Percentiles rank a stretch among this genome's conserved stretches.
Evolutionary conservation across 306 rosid species (phyloP).

Genomic region (Cicer yamashitae): DNA sequence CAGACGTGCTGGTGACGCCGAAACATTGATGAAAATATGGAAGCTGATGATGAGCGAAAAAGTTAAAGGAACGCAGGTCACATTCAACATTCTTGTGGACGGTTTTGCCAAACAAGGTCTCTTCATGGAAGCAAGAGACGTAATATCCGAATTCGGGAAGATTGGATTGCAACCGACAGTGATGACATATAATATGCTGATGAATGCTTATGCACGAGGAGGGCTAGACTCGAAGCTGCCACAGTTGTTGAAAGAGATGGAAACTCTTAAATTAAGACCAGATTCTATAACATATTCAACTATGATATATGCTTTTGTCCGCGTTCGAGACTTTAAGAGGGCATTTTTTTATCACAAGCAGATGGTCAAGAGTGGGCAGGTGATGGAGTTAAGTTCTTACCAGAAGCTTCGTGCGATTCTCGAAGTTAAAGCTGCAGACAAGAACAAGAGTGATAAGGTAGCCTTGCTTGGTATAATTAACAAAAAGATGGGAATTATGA

Average conservation of each 20-base stretch:
- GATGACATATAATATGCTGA: slow-evolving; percentile 84
- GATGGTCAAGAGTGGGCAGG: slow-evolving; percentile 75
- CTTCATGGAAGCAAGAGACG: slow-evolving; percentile 79
- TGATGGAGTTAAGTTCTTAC: slow-evolving; percentile 69
- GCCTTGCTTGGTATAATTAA: slow-evolving; percentile 66
- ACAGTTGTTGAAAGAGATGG: slow-evolving; percentile 81
- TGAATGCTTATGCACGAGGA: slow-evolving; percentile 90
- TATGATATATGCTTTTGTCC: slow-evolving; percentile 77
- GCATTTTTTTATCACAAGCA: slow-evolving; percentile 82
- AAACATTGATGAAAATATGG: slow-evolving; percentile 82
- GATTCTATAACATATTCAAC: slow-evolving; percentile 87
- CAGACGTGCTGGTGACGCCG: slow-evolving; percentile 79
- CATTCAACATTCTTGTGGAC: slow-evolving; percentile 80
- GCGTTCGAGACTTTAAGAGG: slow-evolving; percentile 69
- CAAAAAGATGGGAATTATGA: slow-evolving; percentile 61
- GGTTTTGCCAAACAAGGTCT: slow-evolving; percentile 95
- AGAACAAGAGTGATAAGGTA: slow-evolving; percentile 74
- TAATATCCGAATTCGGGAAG: slow-evolving; percentile 76
- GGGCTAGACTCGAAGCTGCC: slow-evolving; percentile 83
- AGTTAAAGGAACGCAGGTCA: slow-evolving; percentile 66
- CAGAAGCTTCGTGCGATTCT: slow-evolving; percentile 70
- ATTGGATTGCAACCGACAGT: slow-evolving; percentile 77
- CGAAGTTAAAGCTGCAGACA: slow-evolving; percentile 63
- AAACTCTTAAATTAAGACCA: slow-evolving; percentile 66
- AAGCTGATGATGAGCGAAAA: slow-evolving; percentile 72